phyloP scores from a whole-genome alignment of 208 protist species.

The Wallacemonas sp. region DNA sequence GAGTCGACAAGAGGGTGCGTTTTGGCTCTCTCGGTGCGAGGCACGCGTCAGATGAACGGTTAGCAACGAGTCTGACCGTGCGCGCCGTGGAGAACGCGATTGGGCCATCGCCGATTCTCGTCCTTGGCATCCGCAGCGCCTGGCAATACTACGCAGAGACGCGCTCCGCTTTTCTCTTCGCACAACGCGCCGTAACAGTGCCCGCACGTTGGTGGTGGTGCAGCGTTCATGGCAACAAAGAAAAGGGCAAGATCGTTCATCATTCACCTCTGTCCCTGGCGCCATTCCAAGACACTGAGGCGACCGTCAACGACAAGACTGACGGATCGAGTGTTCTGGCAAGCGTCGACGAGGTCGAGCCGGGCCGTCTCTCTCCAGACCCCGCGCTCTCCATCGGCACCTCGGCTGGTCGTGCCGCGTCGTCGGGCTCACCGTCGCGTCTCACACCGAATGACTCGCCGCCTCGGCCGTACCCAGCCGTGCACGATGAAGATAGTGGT shows the following conservation, averaged over 20 bases:
- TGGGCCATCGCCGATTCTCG: constrained; percentile 15
- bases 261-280: too few species aligned
- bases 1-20: too few species aligned
- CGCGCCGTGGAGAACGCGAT: not conserved
- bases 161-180: constrained; percentile 32
- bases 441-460: not conserved
- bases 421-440: not conserved
- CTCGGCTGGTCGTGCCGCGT: not conserved
- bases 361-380: not conserved
- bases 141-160: constrained; percentile 31
- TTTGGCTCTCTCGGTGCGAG: too few species aligned
- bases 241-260: not conserved
- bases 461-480: not conserved
- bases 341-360: not conserved
- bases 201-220: constrained; percentile 10
- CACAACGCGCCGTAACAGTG: constrained; percentile 13
- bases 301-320: not conserved
- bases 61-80: not conserved
- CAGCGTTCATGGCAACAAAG: not conserved
- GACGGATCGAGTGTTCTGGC: not conserved
- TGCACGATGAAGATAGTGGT: not conserved
- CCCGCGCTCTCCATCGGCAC: not conserved
- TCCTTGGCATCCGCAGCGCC: constrained; percentile 32
- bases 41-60: too few species aligned
- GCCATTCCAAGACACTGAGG: not conserved